phyloP scores from a whole-genome alignment of 2,329 filamentous ascomycete species.

The Aureobasidium uvarum region DNA sequence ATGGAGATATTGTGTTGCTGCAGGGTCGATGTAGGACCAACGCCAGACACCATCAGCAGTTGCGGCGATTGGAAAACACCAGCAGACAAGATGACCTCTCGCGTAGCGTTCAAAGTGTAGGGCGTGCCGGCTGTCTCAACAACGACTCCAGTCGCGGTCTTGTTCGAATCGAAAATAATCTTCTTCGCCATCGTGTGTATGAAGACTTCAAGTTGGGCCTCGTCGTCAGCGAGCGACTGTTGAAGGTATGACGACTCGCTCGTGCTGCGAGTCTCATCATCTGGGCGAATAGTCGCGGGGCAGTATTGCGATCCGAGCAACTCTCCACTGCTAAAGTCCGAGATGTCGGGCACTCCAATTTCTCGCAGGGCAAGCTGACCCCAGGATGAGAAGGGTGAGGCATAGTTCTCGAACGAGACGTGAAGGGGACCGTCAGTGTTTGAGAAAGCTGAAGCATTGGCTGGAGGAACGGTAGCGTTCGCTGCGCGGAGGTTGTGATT shows the following conservation, averaged over 20 bases:
- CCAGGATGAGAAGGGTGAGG: constrained; percentile 36
- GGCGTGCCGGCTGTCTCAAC: constrained; percentile 33
- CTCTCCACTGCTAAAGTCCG: constrained; percentile 35
- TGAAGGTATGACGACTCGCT: constrained; percentile 36
- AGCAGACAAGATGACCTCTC: constrained; percentile 37
- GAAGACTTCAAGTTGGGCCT: constrained; percentile 33
- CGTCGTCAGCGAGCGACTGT: constrained; percentile 18
- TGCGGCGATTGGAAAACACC: constrained; percentile 34
- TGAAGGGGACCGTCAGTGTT: constrained; percentile 34
- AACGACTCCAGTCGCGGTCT: constrained; percentile 32
- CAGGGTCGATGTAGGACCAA: constrained; percentile 38
- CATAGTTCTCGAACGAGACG: constrained; percentile 37
- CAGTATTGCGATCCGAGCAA: constrained; percentile 30
- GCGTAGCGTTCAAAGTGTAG: constrained; percentile 44
- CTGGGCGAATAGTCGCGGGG: constrained; percentile 33
- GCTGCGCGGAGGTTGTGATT: constrained; percentile 30
- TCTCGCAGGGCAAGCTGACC: constrained; percentile 32
- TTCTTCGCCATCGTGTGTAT: constrained; percentile 35
- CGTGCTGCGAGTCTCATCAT: constrained; percentile 30
- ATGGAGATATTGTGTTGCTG: constrained; percentile 36
- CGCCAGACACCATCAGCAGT: constrained; percentile 32
- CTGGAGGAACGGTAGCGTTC: constrained; percentile 32
- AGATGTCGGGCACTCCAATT: constrained; percentile 34
- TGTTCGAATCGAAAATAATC: constrained; percentile 38
- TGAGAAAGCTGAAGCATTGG: constrained; percentile 32